phyloP scores from a whole-genome alignment of 306 rosid species.

The Rubus parviflorus region DNA sequence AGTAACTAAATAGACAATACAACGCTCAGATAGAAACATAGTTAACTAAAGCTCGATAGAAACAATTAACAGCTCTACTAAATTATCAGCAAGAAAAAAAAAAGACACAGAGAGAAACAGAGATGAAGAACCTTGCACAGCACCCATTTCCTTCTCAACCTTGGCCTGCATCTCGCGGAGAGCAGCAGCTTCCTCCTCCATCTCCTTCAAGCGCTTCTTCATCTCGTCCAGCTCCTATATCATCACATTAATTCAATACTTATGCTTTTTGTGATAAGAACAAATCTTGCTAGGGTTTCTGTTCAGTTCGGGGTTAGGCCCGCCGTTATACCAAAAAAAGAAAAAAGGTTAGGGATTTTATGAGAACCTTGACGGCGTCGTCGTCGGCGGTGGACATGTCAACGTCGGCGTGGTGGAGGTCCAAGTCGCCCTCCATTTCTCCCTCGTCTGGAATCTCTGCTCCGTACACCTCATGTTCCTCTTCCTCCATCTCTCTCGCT shows the following conservation, averaged over 20 bases:
- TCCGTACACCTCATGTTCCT: slow-evolving; percentile 96
- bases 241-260: background rate
- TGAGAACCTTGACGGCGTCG: slow-evolving; percentile 70
- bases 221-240: slow-evolving; percentile 83
- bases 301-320: background rate
- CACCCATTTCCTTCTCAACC: slow-evolving; percentile 96
- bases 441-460: slow-evolving; percentile 89
- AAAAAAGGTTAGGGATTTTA: background rate
- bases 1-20: too few relatives aligned
- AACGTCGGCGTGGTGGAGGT: slow-evolving; percentile 46
- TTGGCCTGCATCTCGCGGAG: slow-evolving; percentile 97
- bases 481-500: slow-evolving; percentile 63
- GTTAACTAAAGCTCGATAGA: too few relatives aligned
- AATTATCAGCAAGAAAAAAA: background rate
- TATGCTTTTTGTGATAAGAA: too few relatives aligned
- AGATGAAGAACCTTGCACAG: slow-evolving; percentile 65
- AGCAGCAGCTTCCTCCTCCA: slow-evolving; percentile 97
- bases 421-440: slow-evolving; percentile 66
- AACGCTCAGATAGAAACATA: background rate
- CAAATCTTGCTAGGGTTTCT: slow-evolving; percentile 10
- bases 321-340: background rate
- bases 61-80: too few relatives aligned
- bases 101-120: background rate
- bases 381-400: slow-evolving; percentile 84
- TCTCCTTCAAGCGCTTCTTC: slow-evolving; percentile 89